Base-by-base conservation (phyloP, 306 rosid species). In the Bauhinia variegata region DNA sequence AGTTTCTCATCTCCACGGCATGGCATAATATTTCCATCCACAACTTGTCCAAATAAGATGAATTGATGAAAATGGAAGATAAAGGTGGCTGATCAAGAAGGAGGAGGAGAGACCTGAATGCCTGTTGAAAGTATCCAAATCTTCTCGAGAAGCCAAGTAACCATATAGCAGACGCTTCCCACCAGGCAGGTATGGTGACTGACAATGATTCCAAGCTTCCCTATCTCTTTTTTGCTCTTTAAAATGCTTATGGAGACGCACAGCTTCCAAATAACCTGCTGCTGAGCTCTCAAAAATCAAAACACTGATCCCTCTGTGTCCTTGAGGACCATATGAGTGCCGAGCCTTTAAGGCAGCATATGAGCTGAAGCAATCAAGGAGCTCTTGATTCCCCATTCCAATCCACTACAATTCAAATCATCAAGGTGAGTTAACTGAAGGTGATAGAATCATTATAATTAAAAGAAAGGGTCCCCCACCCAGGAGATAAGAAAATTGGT, bases 351-450 rank as follows among this genome's bases (percentile, higher is more conserved):
- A 5, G 14, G 83, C 81, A 37, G 81, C 78, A 71, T 78, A 82
- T 16, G 37, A 64, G 2, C 58, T 14, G 67, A 82, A 82, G 78
- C 60, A 78, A 75, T 75, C 81, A 67, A 78, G 79, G 44, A 82
- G 83, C 46, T 82, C 83, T 67, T 78, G 81, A 31, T 67, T 82
- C 38, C 86, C 86, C 86, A 82, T 82, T 65, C 86, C 86, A 9
- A 2, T 71, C 86, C 83, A 78, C 86, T 82, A 8, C 68, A 77
- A 77, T 52, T 64, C 70, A 72, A 62, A 60, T 63, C 47, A 67
- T n/a, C 14, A 8, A 54, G 32, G 52, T 71, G 11, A 70, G 52
- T 54, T 32, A 10, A 75, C 53, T 68, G 4, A 53, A 8, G 46
- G 39, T 3, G 30, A 67, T 11, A 50, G 4, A 37, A 6, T 50